Conservation (phyloP, 2,329 filamentous ascomycete genomes). For the Colletotrichum sublineola region DNA sequence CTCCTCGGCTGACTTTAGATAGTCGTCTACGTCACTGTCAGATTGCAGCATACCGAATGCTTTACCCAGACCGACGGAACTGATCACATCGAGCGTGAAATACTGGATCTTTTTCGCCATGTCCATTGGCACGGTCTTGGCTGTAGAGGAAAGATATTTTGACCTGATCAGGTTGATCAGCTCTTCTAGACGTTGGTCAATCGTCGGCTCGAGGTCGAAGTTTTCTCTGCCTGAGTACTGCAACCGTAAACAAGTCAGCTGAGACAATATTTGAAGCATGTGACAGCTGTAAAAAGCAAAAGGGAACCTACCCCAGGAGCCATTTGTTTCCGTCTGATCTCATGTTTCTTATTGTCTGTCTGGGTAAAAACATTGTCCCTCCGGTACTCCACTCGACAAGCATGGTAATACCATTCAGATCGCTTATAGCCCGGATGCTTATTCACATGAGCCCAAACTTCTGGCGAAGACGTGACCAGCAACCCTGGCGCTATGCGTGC, state of each 20-base stretch:
- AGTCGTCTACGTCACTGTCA: slow-evolving; percentile 60
- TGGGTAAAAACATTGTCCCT: slow-evolving; percentile 67
- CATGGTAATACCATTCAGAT: slow-evolving; percentile 59
- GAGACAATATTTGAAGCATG: background rate
- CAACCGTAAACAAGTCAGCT: background rate
- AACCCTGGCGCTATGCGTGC: slow-evolving; percentile 60
- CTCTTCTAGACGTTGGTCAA: slow-evolving; percentile 62
- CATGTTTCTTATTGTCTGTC: slow-evolving; percentile 62
- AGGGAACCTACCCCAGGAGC: slow-evolving; percentile 59
- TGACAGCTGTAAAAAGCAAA: background rate
- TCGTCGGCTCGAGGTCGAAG: slow-evolving; percentile 60
- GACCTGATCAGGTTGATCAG: slow-evolving; percentile 59
- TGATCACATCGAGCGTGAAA: slow-evolving; percentile 68
- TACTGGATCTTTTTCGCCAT: slow-evolving; percentile 62
- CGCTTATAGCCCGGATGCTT: slow-evolving; percentile 57
- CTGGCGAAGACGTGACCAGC: slow-evolving; percentile 62
- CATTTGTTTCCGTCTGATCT: slow-evolving; percentile 61
- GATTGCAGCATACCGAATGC: slow-evolving; percentile 61
- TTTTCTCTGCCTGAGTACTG: slow-evolving; percentile 71
- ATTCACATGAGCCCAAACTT: slow-evolving; percentile 60
- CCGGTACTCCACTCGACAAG: slow-evolving; percentile 61
- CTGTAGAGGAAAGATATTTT: slow-evolving; percentile 57
- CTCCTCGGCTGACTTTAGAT: slow-evolving; percentile 53
- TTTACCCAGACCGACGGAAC: slow-evolving; percentile 62
- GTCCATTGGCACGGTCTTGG: slow-evolving; percentile 55